Evolutionary conservation across 1,284 basidiomycete genomes (phyloP), one percentile per base, ranked within the genome.

Genomic region (Puccinia hordei): DNA sequence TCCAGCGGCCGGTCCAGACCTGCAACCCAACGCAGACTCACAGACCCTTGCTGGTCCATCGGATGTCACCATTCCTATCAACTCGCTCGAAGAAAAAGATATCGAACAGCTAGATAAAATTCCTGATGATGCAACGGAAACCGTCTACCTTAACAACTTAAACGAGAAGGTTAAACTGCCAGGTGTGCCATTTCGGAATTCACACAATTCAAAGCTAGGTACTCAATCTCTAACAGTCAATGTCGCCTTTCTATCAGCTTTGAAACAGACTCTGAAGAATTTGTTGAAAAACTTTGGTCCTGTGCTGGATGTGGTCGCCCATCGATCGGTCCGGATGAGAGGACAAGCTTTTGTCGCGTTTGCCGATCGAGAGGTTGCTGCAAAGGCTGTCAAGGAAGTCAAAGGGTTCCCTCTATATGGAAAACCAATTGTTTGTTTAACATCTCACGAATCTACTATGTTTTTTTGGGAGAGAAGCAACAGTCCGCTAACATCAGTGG

Each of bases 261-360:
- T 99, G 84, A 98, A 96, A 87, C 88, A 92, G 81, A 94, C 95
- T 0, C 88, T 99, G 63, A 89, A 90, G 27, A 92, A 92, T 55
- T 88, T 99, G 68, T 98, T 99, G 89, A 94, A 94, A 86, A 90
- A 92, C 46, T 99, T 98, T 85, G 93, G 94, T 24, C 91, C 92
- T 81, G 91, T 99, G 8, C 86, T 96, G 41, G 94, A 95, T 83
- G 93, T 99, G 22, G 91, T 94, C 10, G 94, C 95, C 8, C 96
- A 99, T 86, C 87, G 88, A 78, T 98, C 98, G 87, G 87, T 98
- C 81, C 90, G 96, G 46, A 99, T 99, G 97, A 89, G 97, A 57
- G 96, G 96, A 15, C 96, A 99, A 87, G 96, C 96, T 6, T 99
- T 99, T 85, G 93, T 99, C 24, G 94, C 93, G 44, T 97, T 99